phyloP scores from a whole-genome alignment of 1,139 yeast species.

The Fermentozyma sake region DNA sequence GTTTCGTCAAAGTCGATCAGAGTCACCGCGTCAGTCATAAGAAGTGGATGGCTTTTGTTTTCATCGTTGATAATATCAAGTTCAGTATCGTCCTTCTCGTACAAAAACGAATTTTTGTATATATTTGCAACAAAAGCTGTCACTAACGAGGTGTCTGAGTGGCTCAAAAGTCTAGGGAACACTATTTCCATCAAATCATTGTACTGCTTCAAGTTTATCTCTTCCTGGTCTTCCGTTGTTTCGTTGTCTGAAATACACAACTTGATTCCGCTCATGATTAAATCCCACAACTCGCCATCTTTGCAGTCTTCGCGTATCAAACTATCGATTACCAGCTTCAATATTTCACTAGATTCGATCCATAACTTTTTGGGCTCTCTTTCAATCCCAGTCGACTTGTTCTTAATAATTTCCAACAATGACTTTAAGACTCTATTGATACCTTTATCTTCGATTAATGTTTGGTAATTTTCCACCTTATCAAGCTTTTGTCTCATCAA shows the following conservation, averaged over 20 bases:
- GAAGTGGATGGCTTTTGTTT: not conserved
- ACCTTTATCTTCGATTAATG: conserved; percentile 44
- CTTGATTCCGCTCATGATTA: conserved; percentile 39
- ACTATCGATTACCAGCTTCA: conserved; percentile 19
- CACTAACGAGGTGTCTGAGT: conserved; percentile 24
- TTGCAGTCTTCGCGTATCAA: conserved; percentile 13
- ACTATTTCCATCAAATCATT: conserved; percentile 36
- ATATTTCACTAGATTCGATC: conserved; percentile 37
- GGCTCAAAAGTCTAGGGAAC: conserved; percentile 30
- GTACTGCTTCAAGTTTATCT: conserved; percentile 47
- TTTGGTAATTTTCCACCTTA: conserved; percentile 22
- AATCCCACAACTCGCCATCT: conserved; percentile 41
- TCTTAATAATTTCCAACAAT: conserved; percentile 14
- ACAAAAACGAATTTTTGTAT: conserved; percentile 45
- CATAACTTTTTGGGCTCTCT: conserved; percentile 31
- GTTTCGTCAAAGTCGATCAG: conserved; percentile 19
- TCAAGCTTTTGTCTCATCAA: conserved; percentile 35
- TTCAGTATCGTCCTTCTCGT: conserved; percentile 45
- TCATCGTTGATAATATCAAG: conserved; percentile 4
- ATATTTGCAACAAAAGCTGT: conserved; percentile 32
- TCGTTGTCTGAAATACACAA: conserved; percentile 32
- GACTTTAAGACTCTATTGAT: conserved; percentile 23
- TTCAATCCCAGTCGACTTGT: conserved; percentile 32
- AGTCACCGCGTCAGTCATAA: conserved; percentile 5
- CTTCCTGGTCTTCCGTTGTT: conserved; percentile 35